Evolutionary conservation across 345 rosid species (phyloP).

Genomic region (Trapa bicornis): DNA sequence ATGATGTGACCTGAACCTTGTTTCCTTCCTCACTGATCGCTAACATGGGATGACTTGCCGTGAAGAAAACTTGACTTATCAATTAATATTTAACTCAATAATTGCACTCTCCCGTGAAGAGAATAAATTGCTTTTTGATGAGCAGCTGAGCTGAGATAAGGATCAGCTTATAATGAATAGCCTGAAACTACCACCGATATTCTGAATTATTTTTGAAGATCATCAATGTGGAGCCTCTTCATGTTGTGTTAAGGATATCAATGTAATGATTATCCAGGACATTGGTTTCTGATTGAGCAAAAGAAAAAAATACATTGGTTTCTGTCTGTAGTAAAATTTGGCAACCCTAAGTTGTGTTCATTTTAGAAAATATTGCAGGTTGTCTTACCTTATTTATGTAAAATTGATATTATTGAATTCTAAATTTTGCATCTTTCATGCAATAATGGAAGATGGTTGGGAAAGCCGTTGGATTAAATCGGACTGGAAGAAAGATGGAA

Average conservation of each 20-base stretch:
- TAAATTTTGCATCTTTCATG: neutral
- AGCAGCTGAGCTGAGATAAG: no score
- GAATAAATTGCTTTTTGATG: no score
- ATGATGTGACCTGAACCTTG: no score
- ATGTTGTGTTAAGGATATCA: neutral
- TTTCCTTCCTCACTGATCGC: no score
- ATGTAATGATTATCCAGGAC: no score
- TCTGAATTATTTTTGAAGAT: neutral
- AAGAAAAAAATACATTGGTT: neutral
- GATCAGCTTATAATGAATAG: no score
- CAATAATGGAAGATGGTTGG: slow-evolving; percentile 65
- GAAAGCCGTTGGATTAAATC: slow-evolving; percentile 79
- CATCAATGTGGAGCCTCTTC: neutral
- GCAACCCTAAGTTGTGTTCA: neutral
- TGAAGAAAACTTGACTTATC: no score
- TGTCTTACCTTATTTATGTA: neutral
- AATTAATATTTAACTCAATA: no score
- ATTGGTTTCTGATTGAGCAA: no score
- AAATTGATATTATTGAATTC: neutral
- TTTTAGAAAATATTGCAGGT: neutral
- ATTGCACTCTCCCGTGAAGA: no score
- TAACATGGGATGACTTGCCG: no score
- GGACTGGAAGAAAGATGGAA: slow-evolving; percentile 90
- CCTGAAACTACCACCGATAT: neutral
- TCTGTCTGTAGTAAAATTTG: neutral